Base-by-base conservation (phyloP, 176 grass and related monocot genomes). In the Otatea glauca region DNA sequence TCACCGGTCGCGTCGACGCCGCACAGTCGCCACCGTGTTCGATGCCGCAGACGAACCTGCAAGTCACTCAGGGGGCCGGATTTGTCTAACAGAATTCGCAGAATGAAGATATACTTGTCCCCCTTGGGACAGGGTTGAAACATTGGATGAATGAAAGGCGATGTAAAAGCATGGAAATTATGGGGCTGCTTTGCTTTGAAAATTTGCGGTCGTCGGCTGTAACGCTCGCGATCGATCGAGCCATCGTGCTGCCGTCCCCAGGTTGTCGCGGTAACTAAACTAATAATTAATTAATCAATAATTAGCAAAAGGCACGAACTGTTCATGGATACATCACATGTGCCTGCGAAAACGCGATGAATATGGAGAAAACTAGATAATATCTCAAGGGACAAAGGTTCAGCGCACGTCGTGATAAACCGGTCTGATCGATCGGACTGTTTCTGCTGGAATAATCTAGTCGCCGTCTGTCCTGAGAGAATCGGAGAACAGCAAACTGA, bases 61-160 rank as follows among this genome's bases (percentile, higher is more conserved):
- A 13, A 38, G 37, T 27, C 45, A 21, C 61, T 20, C 59, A 1
- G 56, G 4, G 10, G 69, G 8, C 0, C 9, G 1, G 41, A 3
- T 68, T 84, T 38, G 75, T 88, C 75, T 84, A 79, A 61, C 39
- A 32, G 16, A 15, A 32, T 18, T 51, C 76, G 73, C 81, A 74
- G 49, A 15, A 2, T 49, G 48, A 2, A 48, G 69, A 89, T 80
- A 80, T 47, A 70, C 47, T 15, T 50, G 75, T 38, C 75, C 81
- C 81, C 58, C 5, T 4, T 51, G 12, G 7, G 16, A 79, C 65
- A 49, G 60, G 68, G 60, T 4, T 9, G 10, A 56, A 61, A 61
- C 82, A 69, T 75, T 66, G 35, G 74, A 58, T 10, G 67, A 47
- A 20, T 14, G 25, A 38, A 81, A 81, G 43, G 70, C 17, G n/a